Percentiles rank a stretch among this genome's conserved stretches.
Evolutionary conservation across 2,329 filamentous ascomycete genomes (phyloP).

Genomic region (Diaporthe citri): DNA sequence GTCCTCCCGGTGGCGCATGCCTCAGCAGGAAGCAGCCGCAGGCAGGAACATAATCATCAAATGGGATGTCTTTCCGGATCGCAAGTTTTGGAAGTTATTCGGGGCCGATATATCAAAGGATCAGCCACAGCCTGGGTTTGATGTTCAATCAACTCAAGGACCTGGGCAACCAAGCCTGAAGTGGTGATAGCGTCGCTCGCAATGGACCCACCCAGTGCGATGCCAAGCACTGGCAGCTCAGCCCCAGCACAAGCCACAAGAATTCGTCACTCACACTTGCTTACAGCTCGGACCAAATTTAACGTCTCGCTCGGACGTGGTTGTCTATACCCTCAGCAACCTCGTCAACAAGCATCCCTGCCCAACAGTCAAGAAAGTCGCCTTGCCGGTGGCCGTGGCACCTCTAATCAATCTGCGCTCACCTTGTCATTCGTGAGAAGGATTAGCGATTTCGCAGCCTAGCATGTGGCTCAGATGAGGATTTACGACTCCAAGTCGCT

Average conservation of each 20-base stretch:
- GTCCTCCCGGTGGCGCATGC: not conserved
- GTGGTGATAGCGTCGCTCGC: constrained; percentile 18
- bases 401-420: not conserved
- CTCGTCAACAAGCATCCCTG: not conserved
- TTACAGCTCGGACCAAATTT: not conserved
- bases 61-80: not conserved
- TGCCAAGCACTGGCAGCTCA: not conserved
- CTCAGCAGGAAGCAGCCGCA: not conserved
- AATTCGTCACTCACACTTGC: not conserved
- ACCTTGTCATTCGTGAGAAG: not conserved
- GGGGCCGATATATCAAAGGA: not conserved
- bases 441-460: not conserved
- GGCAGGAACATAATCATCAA: not conserved
- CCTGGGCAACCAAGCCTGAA: not conserved
- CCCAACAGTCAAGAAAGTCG: no score
- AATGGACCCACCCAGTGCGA: constrained; percentile 6
- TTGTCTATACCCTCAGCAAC: no score
- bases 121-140: not conserved
- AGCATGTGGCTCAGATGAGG: constrained; percentile 16
- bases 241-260: not conserved
- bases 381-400: not conserved
- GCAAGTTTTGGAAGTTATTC: not conserved
- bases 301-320: not conserved
- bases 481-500: not conserved
- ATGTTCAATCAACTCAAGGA: no score